These are phyloP conservation scores for Chaetomium tenue DNA, from an alignment of 495 filamentous ascomycete genomes.

Conservation along the genomic window DNA sequence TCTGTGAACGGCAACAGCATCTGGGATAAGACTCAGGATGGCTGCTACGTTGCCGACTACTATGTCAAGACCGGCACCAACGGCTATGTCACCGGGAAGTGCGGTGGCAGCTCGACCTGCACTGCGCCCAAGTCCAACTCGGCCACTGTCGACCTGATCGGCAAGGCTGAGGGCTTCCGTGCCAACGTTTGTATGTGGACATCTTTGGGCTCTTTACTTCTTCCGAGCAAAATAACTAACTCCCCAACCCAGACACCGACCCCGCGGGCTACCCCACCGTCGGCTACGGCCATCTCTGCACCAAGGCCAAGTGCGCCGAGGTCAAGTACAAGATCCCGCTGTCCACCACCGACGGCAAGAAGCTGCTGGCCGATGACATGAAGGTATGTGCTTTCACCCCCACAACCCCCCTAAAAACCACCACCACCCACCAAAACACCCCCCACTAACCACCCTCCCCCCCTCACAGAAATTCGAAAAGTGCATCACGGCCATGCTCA, in stretches of 20 bases:
- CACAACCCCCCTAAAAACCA: background rate
- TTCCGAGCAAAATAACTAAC: background rate
- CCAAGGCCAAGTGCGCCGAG: constrained; percentile 42
- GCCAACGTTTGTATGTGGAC: constrained; percentile 19
- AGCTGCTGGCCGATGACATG: constrained; percentile 46
- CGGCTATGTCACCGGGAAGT: constrained; percentile 28
- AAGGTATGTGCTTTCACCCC: constrained; percentile 30
- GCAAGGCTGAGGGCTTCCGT: constrained; percentile 27
- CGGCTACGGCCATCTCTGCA: constrained; percentile 54
- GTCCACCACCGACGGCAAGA: constrained; percentile 39
- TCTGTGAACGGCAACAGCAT: constrained; percentile 30
- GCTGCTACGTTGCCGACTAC: constrained; percentile 33
- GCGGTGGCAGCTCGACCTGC: constrained; percentile 19
- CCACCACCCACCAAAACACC: background rate
- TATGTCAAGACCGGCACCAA: constrained; percentile 33
- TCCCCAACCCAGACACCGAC: constrained; percentile 34
- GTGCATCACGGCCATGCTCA: constrained; percentile 43
- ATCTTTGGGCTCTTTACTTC: too few species aligned
- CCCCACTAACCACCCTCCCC: background rate
- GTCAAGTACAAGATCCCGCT: constrained; percentile 47
- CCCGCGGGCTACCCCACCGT: constrained; percentile 49
- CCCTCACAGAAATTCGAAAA: constrained; percentile 21
- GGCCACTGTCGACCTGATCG: constrained; percentile 26
- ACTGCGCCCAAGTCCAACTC: constrained; percentile 20
- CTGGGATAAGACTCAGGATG: constrained; percentile 36